Evolutionary conservation across 2,329 filamentous ascomycete species (phyloP).

Genomic region (Pyrenophora tritici-repentis): DNA sequence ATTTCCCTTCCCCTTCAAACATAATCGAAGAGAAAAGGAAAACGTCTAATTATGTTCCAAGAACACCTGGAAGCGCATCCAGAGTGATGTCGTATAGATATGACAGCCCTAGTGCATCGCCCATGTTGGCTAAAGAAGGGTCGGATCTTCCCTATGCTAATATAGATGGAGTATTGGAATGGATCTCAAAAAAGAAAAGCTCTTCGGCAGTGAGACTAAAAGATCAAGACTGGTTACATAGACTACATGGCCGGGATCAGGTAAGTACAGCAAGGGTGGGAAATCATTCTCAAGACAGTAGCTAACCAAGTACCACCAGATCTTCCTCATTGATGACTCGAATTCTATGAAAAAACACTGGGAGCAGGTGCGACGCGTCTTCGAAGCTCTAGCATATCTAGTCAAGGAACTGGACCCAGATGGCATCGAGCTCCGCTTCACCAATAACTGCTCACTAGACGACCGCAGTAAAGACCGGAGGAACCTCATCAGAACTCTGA

Average conservation of each 20-base stretch:
- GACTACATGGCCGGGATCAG: slow-evolving; percentile 18
- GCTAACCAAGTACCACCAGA: slow-evolving; percentile 1
- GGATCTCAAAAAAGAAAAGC: too few relatives aligned
- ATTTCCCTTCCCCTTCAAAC: too few relatives aligned
- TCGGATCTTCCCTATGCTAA: too few relatives aligned
- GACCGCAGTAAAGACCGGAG: background rate
- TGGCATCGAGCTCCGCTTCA: slow-evolving; percentile 25
- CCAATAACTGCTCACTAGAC: background rate
- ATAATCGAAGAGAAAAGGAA: too few relatives aligned
- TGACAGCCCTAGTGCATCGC: too few relatives aligned
- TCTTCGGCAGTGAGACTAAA: too few relatives aligned
- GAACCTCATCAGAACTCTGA: background rate
- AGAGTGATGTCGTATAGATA: too few relatives aligned
- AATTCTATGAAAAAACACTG: slow-evolving; percentile 16
- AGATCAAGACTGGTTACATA: background rate
- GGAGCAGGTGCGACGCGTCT: background rate
- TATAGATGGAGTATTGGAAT: too few relatives aligned
- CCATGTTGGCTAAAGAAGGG: too few relatives aligned
- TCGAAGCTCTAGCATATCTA: slow-evolving; percentile 17
- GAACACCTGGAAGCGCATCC: too few relatives aligned
- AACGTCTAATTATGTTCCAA: too few relatives aligned
- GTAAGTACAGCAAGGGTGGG: background rate
- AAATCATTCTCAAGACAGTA: too few relatives aligned
- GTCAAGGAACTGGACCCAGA: slow-evolving; percentile 24
- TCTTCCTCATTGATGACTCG: slow-evolving; percentile 26